Conservation (phyloP, 2,329 filamentous ascomycete genomes). For the Ampelomyces quisqualis region DNA sequence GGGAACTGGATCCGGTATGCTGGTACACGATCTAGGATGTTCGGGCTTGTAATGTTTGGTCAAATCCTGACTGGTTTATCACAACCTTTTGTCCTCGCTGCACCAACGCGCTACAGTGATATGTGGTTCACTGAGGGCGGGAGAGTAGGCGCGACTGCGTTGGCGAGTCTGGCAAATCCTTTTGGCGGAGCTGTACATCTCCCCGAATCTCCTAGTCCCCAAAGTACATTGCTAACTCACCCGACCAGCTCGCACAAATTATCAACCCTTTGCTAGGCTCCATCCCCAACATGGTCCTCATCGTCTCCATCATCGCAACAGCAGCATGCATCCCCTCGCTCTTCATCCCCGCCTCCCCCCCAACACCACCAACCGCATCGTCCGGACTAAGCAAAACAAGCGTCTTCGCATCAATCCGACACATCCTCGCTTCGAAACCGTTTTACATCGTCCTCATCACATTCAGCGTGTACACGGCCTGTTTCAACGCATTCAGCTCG, state of each 20-base stretch:
- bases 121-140: conserved; percentile 89
- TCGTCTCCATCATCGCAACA: conserved; percentile 77
- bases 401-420: conserved; percentile 54
- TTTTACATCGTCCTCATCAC: conserved; percentile 80
- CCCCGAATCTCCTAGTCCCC: neutral
- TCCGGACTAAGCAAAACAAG: conserved; percentile 57
- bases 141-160: conserved; percentile 81
- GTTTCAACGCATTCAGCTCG: conserved; percentile 90
- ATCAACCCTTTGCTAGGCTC: conserved; percentile 76
- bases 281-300: conserved; percentile 81
- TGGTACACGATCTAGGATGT: conserved; percentile 61
- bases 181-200: conserved; percentile 73
- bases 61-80: conserved; percentile 87
- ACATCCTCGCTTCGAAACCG: conserved; percentile 59
- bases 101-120: conserved; percentile 88
- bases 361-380: conserved; percentile 73
- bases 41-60: conserved; percentile 80
- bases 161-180: conserved; percentile 84
- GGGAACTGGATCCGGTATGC: conserved; percentile 93
- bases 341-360: conserved; percentile 75
- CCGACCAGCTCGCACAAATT: conserved; percentile 64
- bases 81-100: conserved; percentile 88
- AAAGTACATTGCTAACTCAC: conserved; percentile 7
- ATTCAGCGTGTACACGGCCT: conserved; percentile 82
- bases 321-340: conserved; percentile 71